Conservation (phyloP, 768 basidiomycete species). For the Grammothele lineata region DNA sequence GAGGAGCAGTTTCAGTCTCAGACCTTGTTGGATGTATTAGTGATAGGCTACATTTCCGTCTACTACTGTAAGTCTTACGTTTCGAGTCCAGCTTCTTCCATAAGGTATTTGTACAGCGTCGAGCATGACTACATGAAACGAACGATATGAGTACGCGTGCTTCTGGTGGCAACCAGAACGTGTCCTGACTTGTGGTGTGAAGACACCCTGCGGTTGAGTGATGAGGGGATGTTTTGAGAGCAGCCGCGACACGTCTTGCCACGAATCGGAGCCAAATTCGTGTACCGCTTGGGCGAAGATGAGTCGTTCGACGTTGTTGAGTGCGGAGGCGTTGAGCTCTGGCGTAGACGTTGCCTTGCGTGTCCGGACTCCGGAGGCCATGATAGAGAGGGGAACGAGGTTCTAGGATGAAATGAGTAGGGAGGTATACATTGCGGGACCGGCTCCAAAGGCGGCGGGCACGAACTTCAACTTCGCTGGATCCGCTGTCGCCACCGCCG, state of each 20-base stretch:
- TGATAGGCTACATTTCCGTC: conserved; percentile 6
- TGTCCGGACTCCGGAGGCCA: conserved; percentile 13
- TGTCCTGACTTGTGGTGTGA: conserved; percentile 56
- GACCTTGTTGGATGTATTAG: conserved; percentile 25
- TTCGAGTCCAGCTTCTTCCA: conserved; percentile 65
- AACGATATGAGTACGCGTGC: conserved; percentile 5
- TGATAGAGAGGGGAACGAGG: not conserved
- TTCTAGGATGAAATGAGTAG: too few relatives aligned
- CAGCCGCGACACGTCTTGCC: conserved; percentile 62
- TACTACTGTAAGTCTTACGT: conserved; percentile 39
- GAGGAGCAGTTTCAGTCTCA: conserved; percentile 48
- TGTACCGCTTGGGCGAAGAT: conserved; percentile 84
- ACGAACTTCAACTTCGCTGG: too few relatives aligned
- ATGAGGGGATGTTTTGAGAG: conserved; percentile 71
- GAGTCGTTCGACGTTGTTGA: conserved; percentile 59
- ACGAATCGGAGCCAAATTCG: conserved; percentile 68
- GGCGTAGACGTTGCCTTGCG: conserved; percentile 9
- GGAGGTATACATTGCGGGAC: too few relatives aligned
- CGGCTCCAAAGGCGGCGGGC: too few relatives aligned
- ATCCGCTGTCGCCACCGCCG: too few relatives aligned
- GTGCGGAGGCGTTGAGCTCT: conserved; percentile 13
- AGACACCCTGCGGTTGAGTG: conserved; percentile 57
- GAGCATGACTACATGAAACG: conserved; percentile 57
- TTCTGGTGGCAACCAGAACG: conserved; percentile 3
- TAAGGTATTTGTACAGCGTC: conserved; percentile 58